Percentiles rank a stretch among this genome's conserved stretches.
These are phyloP conservation scores for Lentinus tigrinus DNA, from an alignment of 768 basidiomycete species.

Conservation along the genomic window DNA sequence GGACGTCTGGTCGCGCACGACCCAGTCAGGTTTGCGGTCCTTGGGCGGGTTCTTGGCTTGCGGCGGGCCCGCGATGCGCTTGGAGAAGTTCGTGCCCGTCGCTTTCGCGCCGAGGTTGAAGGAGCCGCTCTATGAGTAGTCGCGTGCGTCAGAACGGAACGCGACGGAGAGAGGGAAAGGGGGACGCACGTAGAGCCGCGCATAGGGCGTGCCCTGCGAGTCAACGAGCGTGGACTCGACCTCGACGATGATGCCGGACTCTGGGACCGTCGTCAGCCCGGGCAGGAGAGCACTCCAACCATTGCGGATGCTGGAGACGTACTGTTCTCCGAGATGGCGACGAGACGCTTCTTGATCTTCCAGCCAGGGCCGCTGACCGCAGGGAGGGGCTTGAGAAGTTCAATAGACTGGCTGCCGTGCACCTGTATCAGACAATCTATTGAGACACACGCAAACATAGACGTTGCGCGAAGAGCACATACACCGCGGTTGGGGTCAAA, in stretches of 20 bases:
- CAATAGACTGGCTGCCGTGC: conserved; percentile 77
- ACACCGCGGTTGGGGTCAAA: conserved; percentile 72
- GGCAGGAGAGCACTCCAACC: too few species aligned
- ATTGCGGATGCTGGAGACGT: too few species aligned
- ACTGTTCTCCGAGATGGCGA: conserved; percentile 83
- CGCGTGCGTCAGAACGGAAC: not conserved
- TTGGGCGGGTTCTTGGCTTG: conserved; percentile 36
- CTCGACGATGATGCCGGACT: conserved; percentile 73
- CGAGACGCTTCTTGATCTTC: conserved; percentile 65
- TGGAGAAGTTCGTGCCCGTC: conserved; percentile 38
- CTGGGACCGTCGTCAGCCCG: conserved; percentile 33
- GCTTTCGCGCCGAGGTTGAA: conserved; percentile 46
- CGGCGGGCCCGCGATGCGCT: conserved; percentile 37
- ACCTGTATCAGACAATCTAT: conserved; percentile 43
- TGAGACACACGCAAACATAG: not conserved
- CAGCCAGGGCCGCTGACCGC: conserved; percentile 75
- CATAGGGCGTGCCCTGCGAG: conserved; percentile 48
- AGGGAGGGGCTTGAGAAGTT: conserved; percentile 78
- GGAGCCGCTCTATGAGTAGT: conserved; percentile 36
- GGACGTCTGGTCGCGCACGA: conserved; percentile 38
- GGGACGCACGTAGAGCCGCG: conserved; percentile 39
- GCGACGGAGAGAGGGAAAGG: not conserved
- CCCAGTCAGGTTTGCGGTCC: conserved; percentile 40
- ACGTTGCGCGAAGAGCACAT: conserved; percentile 24
- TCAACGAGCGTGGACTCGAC: conserved; percentile 63